These are phyloP conservation scores for Iris pallida DNA, from an alignment of 116 monocot genomes.

Conservation along the genomic window DNA sequence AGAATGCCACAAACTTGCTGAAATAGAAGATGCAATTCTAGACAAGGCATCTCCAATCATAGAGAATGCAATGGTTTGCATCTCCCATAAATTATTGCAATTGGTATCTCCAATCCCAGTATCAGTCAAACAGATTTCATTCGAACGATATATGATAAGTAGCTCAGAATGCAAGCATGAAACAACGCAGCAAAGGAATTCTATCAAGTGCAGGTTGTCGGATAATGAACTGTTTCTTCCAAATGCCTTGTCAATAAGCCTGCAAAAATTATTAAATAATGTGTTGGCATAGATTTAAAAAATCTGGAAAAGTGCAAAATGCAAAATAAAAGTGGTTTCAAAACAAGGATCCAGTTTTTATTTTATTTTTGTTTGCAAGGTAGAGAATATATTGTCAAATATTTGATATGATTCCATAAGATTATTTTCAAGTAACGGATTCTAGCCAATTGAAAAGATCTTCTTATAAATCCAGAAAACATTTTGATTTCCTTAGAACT, in stretches of 20 bases:
- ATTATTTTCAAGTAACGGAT: too few relatives aligned
- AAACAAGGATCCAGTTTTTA: too few relatives aligned
- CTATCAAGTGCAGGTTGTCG: slow-evolving; percentile 35
- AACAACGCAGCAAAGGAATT: slow-evolving; percentile 51
- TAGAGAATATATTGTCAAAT: too few relatives aligned
- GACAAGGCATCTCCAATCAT: slow-evolving; percentile 56
- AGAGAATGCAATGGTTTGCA: slow-evolving; percentile 55
- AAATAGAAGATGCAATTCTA: slow-evolving; percentile 50
- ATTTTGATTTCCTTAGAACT: too few relatives aligned
- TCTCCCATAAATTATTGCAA: slow-evolving; percentile 46
- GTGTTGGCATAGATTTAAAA: too few relatives aligned
- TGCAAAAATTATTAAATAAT: slow-evolving; percentile 20
- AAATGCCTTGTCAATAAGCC: slow-evolving; percentile 44
- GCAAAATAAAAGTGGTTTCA: too few relatives aligned
- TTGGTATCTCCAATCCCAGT: slow-evolving; percentile 19
- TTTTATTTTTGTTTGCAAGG: too few relatives aligned
- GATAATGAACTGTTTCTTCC: slow-evolving; percentile 47
- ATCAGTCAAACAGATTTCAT: slow-evolving; percentile 11
- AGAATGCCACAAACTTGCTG: slow-evolving; percentile 53
- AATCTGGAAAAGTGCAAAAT: too few relatives aligned
- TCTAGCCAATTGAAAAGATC: too few relatives aligned
- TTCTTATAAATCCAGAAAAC: too few relatives aligned
- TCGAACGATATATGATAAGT: slow-evolving; percentile 22
- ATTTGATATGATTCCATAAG: too few relatives aligned
- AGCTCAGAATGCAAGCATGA: slow-evolving; percentile 58